These are phyloP conservation scores for Xylaria arbuscula DNA, from an alignment of 2,329 filamentous ascomycete species.

Conservation along the genomic window DNA sequence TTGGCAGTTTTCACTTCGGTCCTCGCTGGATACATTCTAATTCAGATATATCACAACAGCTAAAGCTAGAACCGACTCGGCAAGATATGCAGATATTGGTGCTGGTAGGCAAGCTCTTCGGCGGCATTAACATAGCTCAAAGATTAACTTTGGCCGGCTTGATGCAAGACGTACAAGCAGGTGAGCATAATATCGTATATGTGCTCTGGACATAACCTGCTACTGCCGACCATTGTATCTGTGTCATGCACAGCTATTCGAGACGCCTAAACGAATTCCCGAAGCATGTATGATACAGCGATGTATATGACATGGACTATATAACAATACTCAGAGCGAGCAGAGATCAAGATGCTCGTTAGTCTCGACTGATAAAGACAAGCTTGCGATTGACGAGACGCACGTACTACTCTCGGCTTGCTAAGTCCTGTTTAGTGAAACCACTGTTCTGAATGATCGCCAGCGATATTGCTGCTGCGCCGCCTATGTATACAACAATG, in stretches of 20 bases:
- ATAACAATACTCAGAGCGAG: background rate
- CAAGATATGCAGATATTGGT: background rate
- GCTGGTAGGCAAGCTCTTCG: background rate
- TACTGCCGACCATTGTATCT: background rate
- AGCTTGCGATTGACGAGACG: constrained; percentile 18
- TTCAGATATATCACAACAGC: too few species aligned
- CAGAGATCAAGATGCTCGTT: background rate
- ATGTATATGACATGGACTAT: background rate
- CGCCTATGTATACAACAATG: background rate
- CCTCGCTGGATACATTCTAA: background rate
- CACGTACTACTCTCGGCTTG: background rate
- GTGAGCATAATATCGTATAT: background rate
- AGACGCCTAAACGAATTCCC: background rate
- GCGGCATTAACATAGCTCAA: background rate
- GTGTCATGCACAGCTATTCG: background rate
- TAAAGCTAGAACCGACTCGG: background rate
- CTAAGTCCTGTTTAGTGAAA: constrained; percentile 12
- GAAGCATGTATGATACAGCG: background rate
- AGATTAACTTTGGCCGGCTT: background rate
- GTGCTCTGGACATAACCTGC: background rate
- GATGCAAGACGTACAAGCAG: constrained; percentile 1
- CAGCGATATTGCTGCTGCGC: background rate
- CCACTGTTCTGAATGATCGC: constrained; percentile 6
- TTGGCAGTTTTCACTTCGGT: background rate
- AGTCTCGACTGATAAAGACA: constrained; percentile 19